Base-by-base conservation (phyloP, 306 rosid species). In the Parietaria judaica region DNA sequence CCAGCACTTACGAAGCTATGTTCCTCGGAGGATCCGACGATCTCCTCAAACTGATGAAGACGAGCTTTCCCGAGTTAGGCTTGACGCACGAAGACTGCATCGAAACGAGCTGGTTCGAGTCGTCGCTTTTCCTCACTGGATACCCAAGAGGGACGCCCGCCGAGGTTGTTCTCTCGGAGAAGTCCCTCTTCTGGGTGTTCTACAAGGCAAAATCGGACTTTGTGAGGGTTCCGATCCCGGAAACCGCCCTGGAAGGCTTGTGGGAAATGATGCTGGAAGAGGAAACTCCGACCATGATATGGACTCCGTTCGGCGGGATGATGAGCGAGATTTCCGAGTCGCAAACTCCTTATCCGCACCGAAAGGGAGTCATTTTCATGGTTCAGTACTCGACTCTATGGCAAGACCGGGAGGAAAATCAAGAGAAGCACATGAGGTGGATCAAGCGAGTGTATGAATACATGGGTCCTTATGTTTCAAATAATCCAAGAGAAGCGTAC, bases 171-270 rank as follows among this genome's bases (percentile, higher is more conserved):
- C 95, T 90, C 39, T 15, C 84, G 36, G 88, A 88, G 1, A 84
- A 80, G 53, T 66, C 97, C n/a, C 71, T 84, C 0, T 84, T 73
- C 82, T 82, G 83, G 74, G 81, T 70, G 68, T 84, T 57, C 74
- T 86, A 86, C 95, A 90, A 86, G 56, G 95, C 97, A 31, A 90
- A 90, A 58, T 83, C 95, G 51, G 97, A 90, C 53, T 90, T 80
- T 8, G 90, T 86, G 4, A 77, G 66, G 7, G 78, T 70, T 15
- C 73, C 95, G 3, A 86, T 90, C 11, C 80, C 97, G 1, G 90
- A 79, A 68, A 48, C 74, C 0, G 88, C 76, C 0, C 73, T 90
- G 3, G 73, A 84, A 51, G 95, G 97, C 7, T 6, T 90, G 0
- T 90, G 97, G 97, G 60, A 76, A 65, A 84, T 86, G 61, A 44